Percentiles rank a stretch among this genome's conserved stretches.
Conservation (phyloP, 2,329 filamentous ascomycete genomes). For the Penicillium sp. region DNA sequence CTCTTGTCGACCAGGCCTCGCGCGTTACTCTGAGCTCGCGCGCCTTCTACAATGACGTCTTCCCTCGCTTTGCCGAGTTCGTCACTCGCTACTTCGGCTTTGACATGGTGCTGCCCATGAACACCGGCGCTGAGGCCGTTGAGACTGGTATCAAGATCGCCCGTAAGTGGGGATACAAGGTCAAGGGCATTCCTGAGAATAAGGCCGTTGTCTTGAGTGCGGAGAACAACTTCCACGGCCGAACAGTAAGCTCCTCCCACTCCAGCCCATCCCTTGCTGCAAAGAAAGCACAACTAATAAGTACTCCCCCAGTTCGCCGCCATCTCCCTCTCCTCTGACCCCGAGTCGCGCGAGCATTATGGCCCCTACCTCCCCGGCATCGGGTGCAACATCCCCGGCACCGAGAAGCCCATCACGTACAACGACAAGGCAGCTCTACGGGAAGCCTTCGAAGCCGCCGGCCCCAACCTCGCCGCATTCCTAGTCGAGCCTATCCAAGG, state of each 20-base stretch:
- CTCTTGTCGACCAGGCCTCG: conserved; percentile 84
- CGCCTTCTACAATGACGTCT: conserved; percentile 98
- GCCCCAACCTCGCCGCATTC: conserved; percentile 86
- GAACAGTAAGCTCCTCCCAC: conserved; percentile 67
- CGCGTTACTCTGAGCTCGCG: conserved; percentile 89
- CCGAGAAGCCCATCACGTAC: conserved; percentile 78
- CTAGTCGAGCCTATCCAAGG: conserved; percentile 97
- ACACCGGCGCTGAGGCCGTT: conserved; percentile 94
- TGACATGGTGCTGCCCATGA: conserved; percentile 98
- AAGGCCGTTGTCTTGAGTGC: conserved; percentile 85
- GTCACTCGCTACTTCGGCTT: conserved; percentile 88
- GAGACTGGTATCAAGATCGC: conserved; percentile 97
- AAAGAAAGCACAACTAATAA: conserved; percentile 3
- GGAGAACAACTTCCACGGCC: conserved; percentile 92
- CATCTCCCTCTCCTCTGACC: conserved; percentile 92
- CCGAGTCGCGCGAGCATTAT: conserved; percentile 95
- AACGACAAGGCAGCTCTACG: conserved; percentile 83
- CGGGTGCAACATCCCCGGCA: conserved; percentile 75
- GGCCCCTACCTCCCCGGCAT: conserved; percentile 92
- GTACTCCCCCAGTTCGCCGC: conserved; percentile 70
- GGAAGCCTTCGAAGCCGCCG: conserved; percentile 76
- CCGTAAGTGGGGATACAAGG: conserved; percentile 97
- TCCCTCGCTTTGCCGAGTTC: conserved; percentile 93
- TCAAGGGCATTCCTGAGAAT: conserved; percentile 83
- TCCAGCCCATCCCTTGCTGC: conserved; percentile 20